Conservation (phyloP, 2,329 filamentous ascomycete genomes). For the Xylaria sp. region DNA sequence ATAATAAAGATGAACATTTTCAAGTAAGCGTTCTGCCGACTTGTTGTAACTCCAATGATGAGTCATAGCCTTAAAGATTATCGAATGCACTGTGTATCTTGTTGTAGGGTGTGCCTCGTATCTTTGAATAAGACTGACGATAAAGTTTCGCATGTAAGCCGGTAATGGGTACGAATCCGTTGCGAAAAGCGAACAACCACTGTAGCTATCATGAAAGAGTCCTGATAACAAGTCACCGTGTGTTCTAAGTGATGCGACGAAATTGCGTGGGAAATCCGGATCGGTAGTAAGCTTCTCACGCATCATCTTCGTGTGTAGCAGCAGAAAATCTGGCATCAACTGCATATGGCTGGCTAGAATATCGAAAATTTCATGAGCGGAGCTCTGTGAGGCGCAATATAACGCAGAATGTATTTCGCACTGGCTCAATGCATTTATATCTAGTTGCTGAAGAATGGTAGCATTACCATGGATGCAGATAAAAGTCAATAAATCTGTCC, state of each 20-base stretch:
- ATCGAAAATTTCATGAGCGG: background rate
- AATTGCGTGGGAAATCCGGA: background rate
- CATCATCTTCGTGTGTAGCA: background rate
- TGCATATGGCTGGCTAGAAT: background rate
- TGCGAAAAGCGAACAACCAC: background rate
- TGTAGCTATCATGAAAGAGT: background rate
- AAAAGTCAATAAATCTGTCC: slow-evolving; percentile 7
- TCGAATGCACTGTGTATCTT: background rate
- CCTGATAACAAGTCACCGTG: background rate
- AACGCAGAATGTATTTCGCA: background rate
- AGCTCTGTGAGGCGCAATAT: background rate
- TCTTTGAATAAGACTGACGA: background rate
- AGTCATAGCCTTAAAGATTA: background rate
- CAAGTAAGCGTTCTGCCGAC: background rate
- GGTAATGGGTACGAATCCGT: background rate
- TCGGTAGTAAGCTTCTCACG: slow-evolving; percentile 6
- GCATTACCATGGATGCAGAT: slow-evolving; percentile 8
- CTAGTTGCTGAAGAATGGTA: slow-evolving; percentile 19
- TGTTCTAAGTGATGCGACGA: background rate
- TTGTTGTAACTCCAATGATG: fast-evolving
- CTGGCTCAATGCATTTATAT: background rate
- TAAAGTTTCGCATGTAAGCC: slow-evolving; percentile 3
- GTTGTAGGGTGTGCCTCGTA: background rate
- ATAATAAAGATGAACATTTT: slow-evolving; percentile 1
- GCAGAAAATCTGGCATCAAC: background rate